A percentile compares a stretch with the other conserved stretches of the same genome.
Evolutionary conservation across 345 rosid species (phyloP).

Genomic region (Populus alba): DNA sequence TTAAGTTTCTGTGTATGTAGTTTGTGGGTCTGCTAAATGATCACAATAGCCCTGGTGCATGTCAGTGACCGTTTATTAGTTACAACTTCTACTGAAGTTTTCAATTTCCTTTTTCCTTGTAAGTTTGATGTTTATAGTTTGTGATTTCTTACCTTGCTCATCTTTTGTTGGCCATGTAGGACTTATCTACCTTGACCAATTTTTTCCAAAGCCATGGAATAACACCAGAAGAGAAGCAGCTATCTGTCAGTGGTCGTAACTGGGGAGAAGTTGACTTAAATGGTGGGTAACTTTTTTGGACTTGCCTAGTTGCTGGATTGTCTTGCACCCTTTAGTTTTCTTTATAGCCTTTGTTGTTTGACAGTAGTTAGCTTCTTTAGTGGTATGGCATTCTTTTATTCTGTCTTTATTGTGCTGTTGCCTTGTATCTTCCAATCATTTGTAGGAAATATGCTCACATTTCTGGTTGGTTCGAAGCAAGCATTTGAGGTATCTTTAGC

Average conservation of each 20-base stretch:
- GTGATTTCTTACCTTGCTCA: neutral
- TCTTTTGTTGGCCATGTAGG: slow-evolving; percentile 39
- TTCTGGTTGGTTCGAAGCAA: slow-evolving; percentile 75
- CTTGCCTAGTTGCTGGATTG: neutral
- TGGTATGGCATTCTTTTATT: neutral
- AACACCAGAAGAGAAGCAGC: slow-evolving; percentile 78
- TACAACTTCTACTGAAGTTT: neutral
- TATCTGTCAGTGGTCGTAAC: slow-evolving; percentile 88
- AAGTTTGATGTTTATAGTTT: neutral
- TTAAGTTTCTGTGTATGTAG: neutral
- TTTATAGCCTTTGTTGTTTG: neutral
- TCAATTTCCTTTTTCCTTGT: neutral
- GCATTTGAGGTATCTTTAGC: slow-evolving; percentile 93
- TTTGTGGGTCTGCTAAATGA: neutral
- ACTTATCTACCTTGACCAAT: slow-evolving; percentile 61
- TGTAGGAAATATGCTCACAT: slow-evolving; percentile 84
- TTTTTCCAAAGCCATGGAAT: slow-evolving; percentile 74
- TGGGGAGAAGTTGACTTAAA: slow-evolving; percentile 96
- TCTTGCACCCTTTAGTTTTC: neutral
- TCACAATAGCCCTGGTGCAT: neutral
- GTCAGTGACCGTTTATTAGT: neutral
- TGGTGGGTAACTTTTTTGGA: slow-evolving; percentile 43
- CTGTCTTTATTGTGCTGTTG: neutral
- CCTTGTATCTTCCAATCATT: neutral
- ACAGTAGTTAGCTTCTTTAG: too few relatives aligned